These are phyloP conservation scores for Setaria italica DNA, from an alignment of 202 grass and related monocot genomes.

Conservation along the genomic window DNA sequence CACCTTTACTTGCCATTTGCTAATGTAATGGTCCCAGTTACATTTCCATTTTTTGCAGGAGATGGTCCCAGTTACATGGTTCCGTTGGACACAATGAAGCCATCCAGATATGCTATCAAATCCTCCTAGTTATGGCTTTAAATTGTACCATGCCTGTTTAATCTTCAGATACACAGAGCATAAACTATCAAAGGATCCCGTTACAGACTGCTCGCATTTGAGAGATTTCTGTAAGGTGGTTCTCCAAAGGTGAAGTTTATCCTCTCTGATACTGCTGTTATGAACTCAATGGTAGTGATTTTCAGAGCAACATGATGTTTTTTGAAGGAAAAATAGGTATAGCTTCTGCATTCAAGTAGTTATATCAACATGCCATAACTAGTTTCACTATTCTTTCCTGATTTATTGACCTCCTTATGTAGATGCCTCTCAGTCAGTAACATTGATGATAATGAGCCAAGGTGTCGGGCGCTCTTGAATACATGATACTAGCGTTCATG, in stretches of 20 bases:
- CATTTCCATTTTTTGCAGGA: conserved; percentile 14
- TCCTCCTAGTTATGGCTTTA: conserved; percentile 31
- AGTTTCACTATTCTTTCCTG: conserved; percentile 9
- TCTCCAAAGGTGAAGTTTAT: conserved; percentile 31
- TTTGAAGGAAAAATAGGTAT: background rate
- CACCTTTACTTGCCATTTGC: conserved; percentile 24
- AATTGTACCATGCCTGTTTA: conserved; percentile 17
- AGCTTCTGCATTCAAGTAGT: background rate
- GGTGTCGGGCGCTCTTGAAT: background rate
- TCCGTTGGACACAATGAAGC: conserved; percentile 35
- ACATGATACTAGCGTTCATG: conserved; percentile 1
- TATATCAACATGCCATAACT: background rate
- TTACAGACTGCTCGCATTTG: conserved; percentile 9
- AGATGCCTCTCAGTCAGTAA: background rate
- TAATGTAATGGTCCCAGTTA: conserved; percentile 28
- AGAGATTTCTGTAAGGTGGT: background rate
- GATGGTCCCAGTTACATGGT: conserved; percentile 16
- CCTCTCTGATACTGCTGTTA: background rate
- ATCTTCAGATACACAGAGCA: conserved; percentile 23
- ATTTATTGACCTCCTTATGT: background rate
- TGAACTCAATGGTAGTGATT: background rate
- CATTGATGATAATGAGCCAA: background rate
- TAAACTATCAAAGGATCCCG: conserved; percentile 24
- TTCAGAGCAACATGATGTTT: background rate
- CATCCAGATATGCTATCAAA: conserved; percentile 45